phyloP scores from a whole-genome alignment of 805 yeast genomes.

The Saturnispora besseyi region DNA sequence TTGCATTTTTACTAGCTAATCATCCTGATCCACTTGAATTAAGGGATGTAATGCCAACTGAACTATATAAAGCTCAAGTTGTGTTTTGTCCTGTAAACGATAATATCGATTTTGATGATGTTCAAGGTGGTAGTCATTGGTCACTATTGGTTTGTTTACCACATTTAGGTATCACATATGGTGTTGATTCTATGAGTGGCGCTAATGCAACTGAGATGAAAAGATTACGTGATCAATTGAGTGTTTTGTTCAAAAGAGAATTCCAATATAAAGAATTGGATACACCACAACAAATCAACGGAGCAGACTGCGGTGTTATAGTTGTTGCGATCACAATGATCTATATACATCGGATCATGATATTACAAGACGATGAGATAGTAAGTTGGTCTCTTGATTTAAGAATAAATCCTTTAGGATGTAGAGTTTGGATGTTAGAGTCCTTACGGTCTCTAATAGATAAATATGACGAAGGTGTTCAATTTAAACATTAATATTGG shows the following conservation, averaged over 20 bases:
- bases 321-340: constrained; percentile 31
- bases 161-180: constrained; percentile 30
- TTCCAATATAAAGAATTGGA: constrained; percentile 16
- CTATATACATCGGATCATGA: constrained; percentile 27
- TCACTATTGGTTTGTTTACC: constrained; percentile 42
- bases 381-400: constrained; percentile 32
- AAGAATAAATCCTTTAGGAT: constrained; percentile 39
- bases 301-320: constrained; percentile 57
- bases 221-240: constrained; percentile 26
- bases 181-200: constrained; percentile 52
- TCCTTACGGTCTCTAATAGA: constrained; percentile 24
- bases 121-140: constrained; percentile 60
- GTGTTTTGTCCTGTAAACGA: constrained; percentile 46
- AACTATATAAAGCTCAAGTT: constrained; percentile 34
- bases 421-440: constrained; percentile 36
- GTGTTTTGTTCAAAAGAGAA: constrained; percentile 18
- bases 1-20: constrained; percentile 53
- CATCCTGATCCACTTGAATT: constrained; percentile 35
- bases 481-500: background rate
- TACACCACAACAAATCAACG: constrained; percentile 54
- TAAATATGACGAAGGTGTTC: background rate
- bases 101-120: constrained; percentile 6
- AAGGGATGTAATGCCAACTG: constrained; percentile 37
- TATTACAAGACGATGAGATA: constrained; percentile 19
- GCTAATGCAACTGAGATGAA: constrained; percentile 33